Base-by-base conservation (phyloP, 345 rosid genomes). In the Nasturtium officinale region DNA sequence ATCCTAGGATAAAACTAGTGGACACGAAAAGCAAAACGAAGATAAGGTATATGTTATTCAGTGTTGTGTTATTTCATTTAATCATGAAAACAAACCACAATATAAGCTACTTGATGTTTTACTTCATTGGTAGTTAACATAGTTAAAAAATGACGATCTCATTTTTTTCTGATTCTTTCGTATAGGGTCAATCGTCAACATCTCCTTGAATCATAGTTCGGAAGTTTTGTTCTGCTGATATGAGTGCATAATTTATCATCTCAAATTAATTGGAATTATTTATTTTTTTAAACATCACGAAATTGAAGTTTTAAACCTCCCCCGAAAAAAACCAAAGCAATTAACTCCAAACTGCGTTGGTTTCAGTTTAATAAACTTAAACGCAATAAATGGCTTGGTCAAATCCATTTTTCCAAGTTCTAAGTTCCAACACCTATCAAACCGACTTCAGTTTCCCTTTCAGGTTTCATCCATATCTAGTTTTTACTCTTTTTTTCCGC, bases 311-410 rank as follows among this genome's bases (percentile, higher is more conserved):
- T 33, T 8, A 11, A 32, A 16, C 13, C 12, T 32, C 58, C 2
- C 8, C 59, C 17, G 1, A 3, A 58, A 17, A 17, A 18, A 32
- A 5, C 8, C 1, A 42, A 61, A 61, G 30, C 51, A 3, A 12
- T 12, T 38, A 12, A 38, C n/a, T 12, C n/a, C n/a, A 4, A 38
- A 38, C n/a, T 38, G n/a, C n/a, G 45, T 38, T 38, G 15, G 45
- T 38, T 37, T 11, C 23, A 35, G n/a, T 9, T 20, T 15, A 5
- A n/a, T 21, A 21, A 35, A 65, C 51, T n/a, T 26, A 37, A 68
- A 52, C 33, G 33, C 45, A 62, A n/a, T 62, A 15, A 62, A 62
- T 62, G 46, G 29, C 33, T 16, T 65, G 59, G 59, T 73, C 72
- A 65, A 46, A 55, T 13, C 32, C 42, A 73, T 33, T 9, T 20